A percentile compares a stretch with the other conserved stretches of the same genome.
Evolutionary conservation across 257 asterid species (phyloP).

Genomic region (Nicotiana tabacum): DNA sequence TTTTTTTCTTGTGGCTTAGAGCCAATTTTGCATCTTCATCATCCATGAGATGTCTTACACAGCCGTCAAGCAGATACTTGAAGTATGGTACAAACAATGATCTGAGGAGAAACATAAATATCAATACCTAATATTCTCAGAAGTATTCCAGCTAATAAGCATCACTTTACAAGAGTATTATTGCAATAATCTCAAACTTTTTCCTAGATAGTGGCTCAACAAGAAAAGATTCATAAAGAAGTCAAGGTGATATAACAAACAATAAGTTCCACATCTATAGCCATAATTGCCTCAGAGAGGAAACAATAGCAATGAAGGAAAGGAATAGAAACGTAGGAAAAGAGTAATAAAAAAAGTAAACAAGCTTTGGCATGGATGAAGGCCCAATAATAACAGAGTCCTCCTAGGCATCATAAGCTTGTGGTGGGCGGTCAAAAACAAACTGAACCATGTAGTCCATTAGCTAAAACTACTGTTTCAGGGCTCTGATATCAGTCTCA

Average conservation of each 20-base stretch:
- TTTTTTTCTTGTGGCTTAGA: slow-evolving; percentile 56
- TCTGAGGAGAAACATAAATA: slow-evolving; percentile 34
- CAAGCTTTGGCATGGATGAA: background rate
- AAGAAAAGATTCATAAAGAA: background rate
- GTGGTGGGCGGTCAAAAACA: background rate
- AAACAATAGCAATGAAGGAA: background rate
- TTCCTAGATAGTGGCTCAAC: background rate
- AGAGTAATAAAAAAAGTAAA: background rate
- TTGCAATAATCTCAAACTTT: background rate
- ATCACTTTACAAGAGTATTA: background rate
- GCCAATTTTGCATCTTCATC: slow-evolving; percentile 28
- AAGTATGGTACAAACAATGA: slow-evolving; percentile 84
- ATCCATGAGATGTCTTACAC: slow-evolving; percentile 54
- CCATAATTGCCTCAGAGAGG: background rate
- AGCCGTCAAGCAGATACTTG: slow-evolving; percentile 77
- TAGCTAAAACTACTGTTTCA: background rate
- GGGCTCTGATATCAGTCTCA: background rate
- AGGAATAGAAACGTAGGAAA: background rate
- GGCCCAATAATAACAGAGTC: background rate
- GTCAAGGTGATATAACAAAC: background rate
- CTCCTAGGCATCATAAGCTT: background rate
- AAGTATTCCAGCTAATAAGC: background rate
- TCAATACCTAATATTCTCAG: background rate
- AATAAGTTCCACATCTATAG: background rate
- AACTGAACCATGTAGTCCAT: background rate